phyloP scores from a whole-genome alignment of 306 rosid genomes.

The Vigna hirtella region DNA sequence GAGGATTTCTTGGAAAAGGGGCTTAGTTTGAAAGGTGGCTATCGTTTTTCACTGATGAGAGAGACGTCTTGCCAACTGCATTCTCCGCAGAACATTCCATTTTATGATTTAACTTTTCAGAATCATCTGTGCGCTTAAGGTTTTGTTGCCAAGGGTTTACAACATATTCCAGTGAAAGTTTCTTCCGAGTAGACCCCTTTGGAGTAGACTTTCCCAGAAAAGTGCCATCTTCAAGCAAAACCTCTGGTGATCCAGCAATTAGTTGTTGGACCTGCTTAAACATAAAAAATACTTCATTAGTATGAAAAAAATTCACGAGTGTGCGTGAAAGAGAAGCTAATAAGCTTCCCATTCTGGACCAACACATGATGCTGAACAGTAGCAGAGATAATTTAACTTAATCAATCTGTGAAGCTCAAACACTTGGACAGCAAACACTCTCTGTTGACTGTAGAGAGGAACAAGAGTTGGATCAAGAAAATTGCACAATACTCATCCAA shows the following conservation, averaged over 20 bases:
- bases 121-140: slow-evolving; percentile 57
- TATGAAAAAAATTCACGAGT: slow-evolving; percentile 3
- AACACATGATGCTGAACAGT: slow-evolving; percentile 35
- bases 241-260: slow-evolving; percentile 89
- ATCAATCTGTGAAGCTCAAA: slow-evolving; percentile 81
- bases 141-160: slow-evolving; percentile 50
- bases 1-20: slow-evolving; percentile 58
- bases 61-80: slow-evolving; percentile 76
- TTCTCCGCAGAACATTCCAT: slow-evolving; percentile 89
- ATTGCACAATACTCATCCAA: slow-evolving; percentile 46
- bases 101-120: slow-evolving; percentile 66
- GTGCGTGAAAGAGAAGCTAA: slow-evolving; percentile 25
- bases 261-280: slow-evolving; percentile 81
- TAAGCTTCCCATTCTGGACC: slow-evolving; percentile 40
- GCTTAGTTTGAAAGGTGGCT: slow-evolving; percentile 64
- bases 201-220: slow-evolving; percentile 68
- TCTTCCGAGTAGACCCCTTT: slow-evolving; percentile 60
- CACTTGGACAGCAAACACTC: slow-evolving; percentile 79
- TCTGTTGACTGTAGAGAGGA: slow-evolving; percentile 80
- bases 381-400: slow-evolving; percentile 61
- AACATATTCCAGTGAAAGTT: slow-evolving; percentile 57
- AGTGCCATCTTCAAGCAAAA: slow-evolving; percentile 71
- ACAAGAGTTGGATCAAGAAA: slow-evolving; percentile 69
- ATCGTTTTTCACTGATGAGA: slow-evolving; percentile 59
- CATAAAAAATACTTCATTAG: slow-evolving; percentile 36